These are phyloP conservation scores for Fusarium pseudocircinatum DNA, from an alignment of 2,329 filamentous ascomycete species.

Conservation along the genomic window DNA sequence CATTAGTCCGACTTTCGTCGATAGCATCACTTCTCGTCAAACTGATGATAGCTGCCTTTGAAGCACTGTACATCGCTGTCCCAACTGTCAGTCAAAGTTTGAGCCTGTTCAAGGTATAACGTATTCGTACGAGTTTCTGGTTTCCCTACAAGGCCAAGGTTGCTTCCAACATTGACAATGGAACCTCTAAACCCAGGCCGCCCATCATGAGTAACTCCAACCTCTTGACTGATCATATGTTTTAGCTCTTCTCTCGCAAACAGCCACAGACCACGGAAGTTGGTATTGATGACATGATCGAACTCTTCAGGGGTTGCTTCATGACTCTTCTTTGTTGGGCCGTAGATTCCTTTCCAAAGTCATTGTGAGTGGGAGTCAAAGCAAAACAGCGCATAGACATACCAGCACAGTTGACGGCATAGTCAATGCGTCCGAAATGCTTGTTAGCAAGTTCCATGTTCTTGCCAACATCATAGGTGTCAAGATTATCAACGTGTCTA, in stretches of 20 bases:
- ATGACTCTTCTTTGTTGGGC: slow-evolving; percentile 49
- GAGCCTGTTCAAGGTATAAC: fast-evolving
- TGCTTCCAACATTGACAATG: slow-evolving; percentile 58
- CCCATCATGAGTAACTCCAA: slow-evolving; percentile 53
- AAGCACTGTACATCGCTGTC: slow-evolving; percentile 54
- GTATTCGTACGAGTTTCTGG: slow-evolving; percentile 51
- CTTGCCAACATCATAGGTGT: slow-evolving; percentile 47
- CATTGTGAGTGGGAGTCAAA: not conserved
- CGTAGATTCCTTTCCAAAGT: slow-evolving; percentile 48
- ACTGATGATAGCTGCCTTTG: slow-evolving; percentile 55
- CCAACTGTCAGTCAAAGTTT: not conserved
- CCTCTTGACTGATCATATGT: slow-evolving; percentile 56
- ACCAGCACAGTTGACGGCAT: slow-evolving; percentile 58
- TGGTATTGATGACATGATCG: slow-evolving; percentile 54
- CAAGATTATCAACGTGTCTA: slow-evolving; percentile 48
- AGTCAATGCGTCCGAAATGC: slow-evolving; percentile 55
- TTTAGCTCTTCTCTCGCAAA: slow-evolving; percentile 54
- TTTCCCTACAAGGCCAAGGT: slow-evolving; percentile 54
- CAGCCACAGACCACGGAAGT: slow-evolving; percentile 58
- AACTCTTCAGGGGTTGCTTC: slow-evolving; percentile 51
- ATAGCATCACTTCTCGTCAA: slow-evolving; percentile 60
- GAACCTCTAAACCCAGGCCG: slow-evolving; percentile 50
- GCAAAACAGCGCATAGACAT: not conserved
- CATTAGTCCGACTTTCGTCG: slow-evolving; percentile 44
- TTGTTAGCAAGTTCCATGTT: slow-evolving; percentile 47